These are phyloP conservation scores for Smittium culicis DNA, from an alignment of 371 early-diverging fungal genomes.

Conservation along the genomic window DNA sequence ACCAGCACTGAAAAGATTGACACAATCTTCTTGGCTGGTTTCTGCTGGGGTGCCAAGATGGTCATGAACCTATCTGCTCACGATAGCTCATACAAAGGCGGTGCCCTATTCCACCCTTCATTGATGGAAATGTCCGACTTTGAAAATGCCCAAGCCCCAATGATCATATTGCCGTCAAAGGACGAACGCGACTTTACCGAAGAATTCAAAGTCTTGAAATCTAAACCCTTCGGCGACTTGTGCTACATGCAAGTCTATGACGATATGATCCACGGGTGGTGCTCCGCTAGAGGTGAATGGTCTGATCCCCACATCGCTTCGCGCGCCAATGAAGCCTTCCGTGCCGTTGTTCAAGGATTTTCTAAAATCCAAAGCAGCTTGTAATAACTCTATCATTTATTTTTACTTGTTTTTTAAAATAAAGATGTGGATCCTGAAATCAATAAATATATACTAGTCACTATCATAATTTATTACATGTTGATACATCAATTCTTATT, in stretches of 20 bases:
- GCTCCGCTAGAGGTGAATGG: slow-evolving; percentile 51
- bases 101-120: slow-evolving; percentile 47
- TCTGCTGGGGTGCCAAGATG: slow-evolving; percentile 53
- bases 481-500: too few relatives aligned
- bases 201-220: slow-evolving; percentile 33
- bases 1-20: slow-evolving; percentile 24
- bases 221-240: slow-evolving; percentile 42
- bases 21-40: slow-evolving; percentile 41
- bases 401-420: too few relatives aligned
- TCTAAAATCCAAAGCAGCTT: too few relatives aligned
- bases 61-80: slow-evolving; percentile 20
- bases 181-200: slow-evolving; percentile 46
- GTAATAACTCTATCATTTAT: too few relatives aligned
- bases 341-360: slow-evolving; percentile 18
- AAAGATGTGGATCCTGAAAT: too few relatives aligned
- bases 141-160: slow-evolving; percentile 37
- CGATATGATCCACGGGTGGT: slow-evolving; percentile 55
- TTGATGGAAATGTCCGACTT: slow-evolving; percentile 39
- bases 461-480: too few relatives aligned
- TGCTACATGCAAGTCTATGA: slow-evolving; percentile 44
- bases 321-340: slow-evolving; percentile 28
- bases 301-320: slow-evolving; percentile 17
- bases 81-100: slow-evolving; percentile 31
- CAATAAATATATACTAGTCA: too few relatives aligned
- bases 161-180: slow-evolving; percentile 43